Evolutionary conservation across 129 eudicot species (phyloP).

Genomic region (Pulicaria dysenterica): DNA sequence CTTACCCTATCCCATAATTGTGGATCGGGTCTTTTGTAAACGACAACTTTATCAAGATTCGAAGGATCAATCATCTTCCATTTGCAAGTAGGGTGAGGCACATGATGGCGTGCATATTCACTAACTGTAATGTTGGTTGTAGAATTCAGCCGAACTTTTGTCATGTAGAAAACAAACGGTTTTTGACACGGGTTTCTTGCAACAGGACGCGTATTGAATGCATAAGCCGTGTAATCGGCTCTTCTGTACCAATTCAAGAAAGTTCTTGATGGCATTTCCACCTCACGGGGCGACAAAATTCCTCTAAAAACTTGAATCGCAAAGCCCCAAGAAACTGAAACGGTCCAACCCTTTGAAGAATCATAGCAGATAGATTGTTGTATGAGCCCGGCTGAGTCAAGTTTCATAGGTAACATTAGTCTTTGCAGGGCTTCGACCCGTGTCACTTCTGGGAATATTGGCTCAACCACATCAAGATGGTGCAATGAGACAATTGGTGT

Average conservation of each 20-base stretch:
- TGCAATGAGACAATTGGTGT: slow-evolving; percentile 83
- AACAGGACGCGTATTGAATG: slow-evolving; percentile 94
- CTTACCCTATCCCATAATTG: slow-evolving; percentile 91
- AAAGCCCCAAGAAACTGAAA: slow-evolving; percentile 97
- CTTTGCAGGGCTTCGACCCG: slow-evolving; percentile 74
- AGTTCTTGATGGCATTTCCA: slow-evolving; percentile 97
- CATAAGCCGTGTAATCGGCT: slow-evolving; percentile 92
- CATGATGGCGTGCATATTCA: slow-evolving; percentile 58
- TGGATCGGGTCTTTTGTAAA: slow-evolving; percentile 74
- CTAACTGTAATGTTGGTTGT: slow-evolving; percentile 53
- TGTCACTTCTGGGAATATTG: slow-evolving; percentile 86
- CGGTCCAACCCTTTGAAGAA: slow-evolving; percentile 61
- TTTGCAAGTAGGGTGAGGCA: slow-evolving; percentile 72
- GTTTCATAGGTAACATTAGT: slow-evolving; percentile 68
- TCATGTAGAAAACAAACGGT: slow-evolving; percentile 80
- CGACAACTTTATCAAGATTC: slow-evolving; percentile 60
- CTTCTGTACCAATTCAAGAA: slow-evolving; percentile 95
- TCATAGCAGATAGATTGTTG: slow-evolving; percentile 94
- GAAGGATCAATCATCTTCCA: slow-evolving; percentile 86
- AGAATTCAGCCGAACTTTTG: slow-evolving; percentile 52
- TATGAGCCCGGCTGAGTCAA: slow-evolving; percentile 88
- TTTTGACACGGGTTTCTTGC: slow-evolving; percentile 85
- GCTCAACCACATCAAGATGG: slow-evolving; percentile 95
- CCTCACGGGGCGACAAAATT: slow-evolving; percentile 82
- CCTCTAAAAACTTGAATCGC: slow-evolving; percentile 90